phyloP scores from a whole-genome alignment of 2,329 filamentous ascomycete species.

The Albophoma yamanashiensis region DNA sequence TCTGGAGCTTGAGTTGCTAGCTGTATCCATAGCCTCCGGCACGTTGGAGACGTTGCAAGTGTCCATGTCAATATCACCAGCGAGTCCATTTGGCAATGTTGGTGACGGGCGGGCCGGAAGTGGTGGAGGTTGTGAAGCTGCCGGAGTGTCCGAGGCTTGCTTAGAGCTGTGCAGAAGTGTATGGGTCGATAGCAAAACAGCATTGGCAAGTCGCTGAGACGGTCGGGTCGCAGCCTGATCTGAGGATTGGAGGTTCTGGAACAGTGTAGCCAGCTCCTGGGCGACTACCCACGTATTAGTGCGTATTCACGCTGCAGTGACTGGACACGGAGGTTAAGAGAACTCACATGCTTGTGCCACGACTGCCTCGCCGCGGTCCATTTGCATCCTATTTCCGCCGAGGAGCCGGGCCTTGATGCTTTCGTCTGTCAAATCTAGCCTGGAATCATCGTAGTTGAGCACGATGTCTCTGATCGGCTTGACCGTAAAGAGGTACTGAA shows the following conservation, averaged over 20 bases:
- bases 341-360: slow-evolving; percentile 62
- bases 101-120: slow-evolving; percentile 38
- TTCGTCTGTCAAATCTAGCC: slow-evolving; percentile 55
- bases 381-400: slow-evolving; percentile 49
- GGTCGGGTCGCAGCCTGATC: slow-evolving; percentile 54
- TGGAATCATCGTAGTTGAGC: slow-evolving; percentile 60
- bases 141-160: slow-evolving; percentile 12
- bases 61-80: slow-evolving; percentile 23
- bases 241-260: slow-evolving; percentile 57
- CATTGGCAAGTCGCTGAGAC: slow-evolving; percentile 65
- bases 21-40: slow-evolving; percentile 23
- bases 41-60: slow-evolving; percentile 19
- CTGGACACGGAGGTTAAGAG: slow-evolving; percentile 7
- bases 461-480: slow-evolving; percentile 72
- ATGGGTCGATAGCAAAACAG: slow-evolving; percentile 55
- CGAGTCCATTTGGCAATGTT: slow-evolving; percentile 17
- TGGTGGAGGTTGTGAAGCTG: slow-evolving; percentile 29
- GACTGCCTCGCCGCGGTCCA: slow-evolving; percentile 47
- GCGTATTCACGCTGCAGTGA: not conserved
- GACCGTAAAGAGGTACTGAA: slow-evolving; percentile 92
- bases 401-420: slow-evolving; percentile 58
- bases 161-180: slow-evolving; percentile 23
- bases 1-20: slow-evolving; percentile 38
- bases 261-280: slow-evolving; percentile 60
- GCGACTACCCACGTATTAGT: slow-evolving; percentile 45